Base-by-base conservation (phyloP, 2,329 filamentous ascomycete species). In the Pestalotiopsis sp. region DNA sequence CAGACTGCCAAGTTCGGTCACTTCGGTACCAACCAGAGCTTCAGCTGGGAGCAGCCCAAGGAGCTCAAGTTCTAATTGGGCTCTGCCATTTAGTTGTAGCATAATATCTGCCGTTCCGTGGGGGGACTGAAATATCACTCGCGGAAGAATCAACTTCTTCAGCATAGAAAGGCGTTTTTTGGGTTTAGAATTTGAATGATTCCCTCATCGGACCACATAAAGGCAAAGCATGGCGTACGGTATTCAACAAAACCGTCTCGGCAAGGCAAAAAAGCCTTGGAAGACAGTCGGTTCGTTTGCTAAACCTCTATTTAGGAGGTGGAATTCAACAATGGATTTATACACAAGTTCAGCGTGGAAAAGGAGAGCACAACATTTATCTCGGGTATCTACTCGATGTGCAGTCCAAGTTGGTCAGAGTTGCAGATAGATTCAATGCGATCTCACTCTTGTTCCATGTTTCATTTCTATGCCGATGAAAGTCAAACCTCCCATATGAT, bases 1-100 rank as follows among this genome's bases (percentile, higher is more conserved):
- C 90, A 95, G 88, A 99, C 96, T 69, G 96, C 96, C 85, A 98
- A 98, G 93, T 98, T 98, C 87, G 96, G 96, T 78, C 96, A 99
- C 90, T 99, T 99, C 86, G 88, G 88, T 75, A 97, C 94, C 85
- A 96, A 98, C 93, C 96, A 97, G 90, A 87, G 83, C 83, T 99
- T 99, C 90, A 90, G 87, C 85, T 99, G 96, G 96, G 96, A 99
- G 91, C 90, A 98, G 90, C 95, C 96, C 80, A 98, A 97, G 93
- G 78, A 87, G 76, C 93, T 99, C 80, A 95, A 93, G 85, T 92
- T 93, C 85, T 98, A 97, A 90, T 25, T 82, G n/a, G 12, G 17
- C n/a, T 38, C 17, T 17, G 20, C 45, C 45, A 17, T 27, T n/a
- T 61, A 36, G 57, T 77, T 74, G 72, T 31, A 60, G 23, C 23